Percentiles rank a stretch among this genome's conserved stretches.
Evolutionary conservation across 306 rosid genomes (phyloP).

Genomic region (Ammopiptanthus mongolicus): DNA sequence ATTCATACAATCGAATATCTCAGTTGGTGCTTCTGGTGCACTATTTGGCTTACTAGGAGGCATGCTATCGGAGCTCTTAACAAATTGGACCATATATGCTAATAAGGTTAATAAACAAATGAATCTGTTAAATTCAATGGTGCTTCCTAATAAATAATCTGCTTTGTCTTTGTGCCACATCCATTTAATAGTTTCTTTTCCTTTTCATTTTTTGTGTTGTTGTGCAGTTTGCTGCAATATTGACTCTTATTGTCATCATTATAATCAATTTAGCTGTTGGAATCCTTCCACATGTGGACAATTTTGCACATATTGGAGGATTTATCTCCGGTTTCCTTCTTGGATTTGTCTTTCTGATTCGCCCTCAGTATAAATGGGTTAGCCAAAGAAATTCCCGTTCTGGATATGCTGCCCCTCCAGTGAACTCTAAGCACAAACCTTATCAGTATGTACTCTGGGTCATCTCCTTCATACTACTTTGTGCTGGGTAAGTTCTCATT

Average conservation of each 20-base stretch:
- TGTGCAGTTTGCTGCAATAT: constrained; percentile 43
- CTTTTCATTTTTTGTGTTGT: neutral
- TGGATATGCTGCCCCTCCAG: constrained; percentile 11
- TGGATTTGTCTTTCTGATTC: constrained; percentile 45
- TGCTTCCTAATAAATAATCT: neutral
- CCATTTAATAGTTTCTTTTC: constrained; percentile 6
- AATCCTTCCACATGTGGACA: constrained; percentile 54
- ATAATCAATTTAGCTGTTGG: constrained; percentile 47
- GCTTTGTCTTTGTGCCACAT: neutral
- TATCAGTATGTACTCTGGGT: constrained; percentile 46
- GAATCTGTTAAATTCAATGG: neutral
- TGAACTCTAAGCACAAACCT: constrained; percentile 38
- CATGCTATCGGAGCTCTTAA: constrained; percentile 57
- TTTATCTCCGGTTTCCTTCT: constrained; percentile 54
- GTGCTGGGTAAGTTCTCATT: constrained; percentile 33
- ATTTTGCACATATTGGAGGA: constrained; percentile 60
- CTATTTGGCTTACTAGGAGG: constrained; percentile 58
- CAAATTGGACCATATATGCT: constrained; percentile 56
- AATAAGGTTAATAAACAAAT: constrained; percentile 39
- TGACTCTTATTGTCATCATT: constrained; percentile 41
- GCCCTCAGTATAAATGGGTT: constrained; percentile 51
- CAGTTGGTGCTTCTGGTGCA: constrained; percentile 66
- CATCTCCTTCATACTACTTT: constrained; percentile 32
- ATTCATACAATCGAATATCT: constrained; percentile 37
- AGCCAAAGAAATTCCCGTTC: constrained; percentile 25